Evolutionary conservation across 179 eudicot genomes (phyloP), one percentile per base, ranked within the genome.

Genomic region (Pouteria campechiana): DNA sequence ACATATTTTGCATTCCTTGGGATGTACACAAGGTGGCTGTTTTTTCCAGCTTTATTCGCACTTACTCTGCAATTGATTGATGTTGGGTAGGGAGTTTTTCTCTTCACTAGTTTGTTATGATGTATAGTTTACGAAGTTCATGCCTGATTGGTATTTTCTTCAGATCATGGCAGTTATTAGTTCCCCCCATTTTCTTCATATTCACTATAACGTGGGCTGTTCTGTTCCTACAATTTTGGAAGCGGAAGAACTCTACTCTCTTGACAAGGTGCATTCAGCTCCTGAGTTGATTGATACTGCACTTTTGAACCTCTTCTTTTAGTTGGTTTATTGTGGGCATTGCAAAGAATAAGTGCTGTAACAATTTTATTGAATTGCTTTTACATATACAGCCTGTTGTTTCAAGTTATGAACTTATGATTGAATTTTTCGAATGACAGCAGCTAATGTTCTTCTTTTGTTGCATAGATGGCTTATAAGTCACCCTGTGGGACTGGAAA

Each of bases 1-100:
- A 76, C 73, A 25, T 89, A 89, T 74, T 89, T 85, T 66, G 76
- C 86, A 25, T 89, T 89, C 59, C 83, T 89, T 46, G 97, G 95
- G 25, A 81, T 85, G 97, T 89, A 78, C 58, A 78, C 97, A 21
- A 65, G 53, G 32, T 89, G 97, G 97, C 25, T 81, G 69, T 64
- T 85, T 17, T 81, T 89, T 66, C 97, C 97, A 30, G 97, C 97
- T 43, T 57, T 63, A 17, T 47, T 85, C 6, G 93, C 93, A 35
- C 55, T 81, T 41, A 46, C 64, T 18, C 58, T 89, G 65, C 93
- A 76, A 41, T 42, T 78, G 20, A 60, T 76, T 35, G 77, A 85
- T 43, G 84, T 88, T 36, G 95, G 97, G 97, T 89, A 62, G 38
- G 84, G 32, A 10, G 23, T 24, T 6, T 29, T 35, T 17, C 19